Evolutionary conservation across 2,329 filamentous ascomycete species (phyloP), one percentile per base, ranked within the genome.

Genomic region (Penicillium sp.): DNA sequence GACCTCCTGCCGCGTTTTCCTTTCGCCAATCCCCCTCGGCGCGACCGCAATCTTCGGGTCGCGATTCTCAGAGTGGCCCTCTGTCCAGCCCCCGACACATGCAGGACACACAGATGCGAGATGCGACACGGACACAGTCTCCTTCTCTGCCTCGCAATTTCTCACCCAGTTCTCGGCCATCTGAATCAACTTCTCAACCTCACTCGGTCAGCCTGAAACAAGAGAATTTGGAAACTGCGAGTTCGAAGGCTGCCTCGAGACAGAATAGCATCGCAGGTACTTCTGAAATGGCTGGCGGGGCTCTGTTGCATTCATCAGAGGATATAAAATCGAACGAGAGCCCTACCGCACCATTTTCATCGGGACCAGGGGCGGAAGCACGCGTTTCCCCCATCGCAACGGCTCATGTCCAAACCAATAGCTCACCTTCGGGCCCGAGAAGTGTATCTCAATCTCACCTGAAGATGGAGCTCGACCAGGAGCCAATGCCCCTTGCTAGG

Each of bases 151-250:
- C 62, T 16, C 50, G 55, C 10, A 56, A 60, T 7, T 41, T 58
- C 31, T 59, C 63, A 40, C 59, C 65, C 74, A 76, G 73, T 67
- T 60, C 61, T 14, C 60, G 60, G 11, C 54, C 60, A 4, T 51
- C 55, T 6, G 67, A 68, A 20, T 57, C 57, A 9, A 55, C 57
- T 13, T 51, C 62, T 22, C 60, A 57, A 10, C 57, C 57, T 37
- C 65, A 70, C 35, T 72, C 76, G 47, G 77, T 77, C 35, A 75
- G 76, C 40, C 76, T 76, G 53, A 84, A 88, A 45, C 79, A 85
- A 59, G 86, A 87, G 51, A 74, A 78, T 40, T 87, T 84, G 63
- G 67, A 85, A 43, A 90, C 86, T 61, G 81, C 91, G 41, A 91
- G 86, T 64, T 87, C 88, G 24, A 89, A 88, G 69, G 89, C 86